Evolutionary conservation across 2,329 filamentous ascomycete species (phyloP), one percentile per base, ranked within the genome.

Genomic region (Sporothrix euskadiensis): DNA sequence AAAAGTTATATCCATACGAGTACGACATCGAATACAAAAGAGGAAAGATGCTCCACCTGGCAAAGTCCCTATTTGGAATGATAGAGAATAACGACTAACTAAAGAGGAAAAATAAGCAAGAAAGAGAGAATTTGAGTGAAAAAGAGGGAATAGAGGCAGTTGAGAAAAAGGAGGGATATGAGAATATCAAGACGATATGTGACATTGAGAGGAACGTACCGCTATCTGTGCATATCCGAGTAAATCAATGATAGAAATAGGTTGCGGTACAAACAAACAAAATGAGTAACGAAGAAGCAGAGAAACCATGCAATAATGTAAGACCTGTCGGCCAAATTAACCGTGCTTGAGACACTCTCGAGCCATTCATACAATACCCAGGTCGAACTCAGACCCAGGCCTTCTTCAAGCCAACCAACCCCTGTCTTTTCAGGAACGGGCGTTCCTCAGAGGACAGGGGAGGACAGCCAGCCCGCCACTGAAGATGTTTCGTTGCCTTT

Each of bases 1-100:
- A 35, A 30, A 47, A 8, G 39, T 3, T 7, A 47, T 4, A 30
- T 22, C n/a, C n/a, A 3, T 16, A 30, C 10, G 61, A 47, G 22
- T 26, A 22, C 35, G 19, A 41, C 35, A 16, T 12, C 19, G 22
- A 65, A 6, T 16, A 12, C 41, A 19, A 19, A 63, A 47, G 14
- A 47, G 41, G 39, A 26, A 47, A 9, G n/a, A 32, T 22, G 30
- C 14, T 30, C 39, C 61, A 30, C 39, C 26, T 39, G 19, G 1
- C 22, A 66, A 2, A 66, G 22, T 22, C 61, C 22, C 35, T 26
- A 66, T 66, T 47, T 66, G 41, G 61, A 66, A 66, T 66, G 47
- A 47, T 9, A 22, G n/a, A n/a, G 61, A 14, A 10, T 4, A 47
- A 56, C 22, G 30, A 26, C 52, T 10, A 2, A 16, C 57, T 10